These are phyloP conservation scores for Eimeria necatrix DNA, from an alignment of 169 alveolate genomes.

Conservation along the genomic window DNA sequence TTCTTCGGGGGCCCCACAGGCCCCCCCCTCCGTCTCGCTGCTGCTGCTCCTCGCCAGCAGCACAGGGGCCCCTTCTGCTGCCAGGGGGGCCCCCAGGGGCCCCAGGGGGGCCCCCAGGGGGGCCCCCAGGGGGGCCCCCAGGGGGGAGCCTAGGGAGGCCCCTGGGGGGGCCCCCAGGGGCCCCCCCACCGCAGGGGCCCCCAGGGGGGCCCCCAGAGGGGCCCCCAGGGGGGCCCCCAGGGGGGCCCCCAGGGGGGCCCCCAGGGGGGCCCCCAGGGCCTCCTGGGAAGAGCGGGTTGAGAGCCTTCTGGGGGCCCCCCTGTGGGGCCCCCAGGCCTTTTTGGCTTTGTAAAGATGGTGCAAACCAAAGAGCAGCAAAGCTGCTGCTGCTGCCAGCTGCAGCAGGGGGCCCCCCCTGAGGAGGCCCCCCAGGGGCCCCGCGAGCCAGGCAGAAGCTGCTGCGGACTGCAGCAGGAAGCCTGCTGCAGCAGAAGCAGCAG, in stretches of 20 bases:
- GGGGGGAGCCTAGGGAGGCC: too few relatives aligned
- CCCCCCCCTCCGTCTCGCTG: not conserved
- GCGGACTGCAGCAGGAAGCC: slow-evolving; percentile 59
- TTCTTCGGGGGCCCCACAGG: too few relatives aligned
- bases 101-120: too few relatives aligned
- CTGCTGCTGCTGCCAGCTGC: not conserved
- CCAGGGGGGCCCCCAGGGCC: too few relatives aligned
- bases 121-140: too few relatives aligned
- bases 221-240: too few relatives aligned
- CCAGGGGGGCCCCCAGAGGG: too few relatives aligned
- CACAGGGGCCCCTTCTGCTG: too few relatives aligned
- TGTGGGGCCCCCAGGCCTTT: not conserved
- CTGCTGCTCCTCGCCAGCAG: not conserved
- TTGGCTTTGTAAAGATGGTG: slow-evolving; percentile 40
- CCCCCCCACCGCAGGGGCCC: too few relatives aligned
- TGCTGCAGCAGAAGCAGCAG: slow-evolving; percentile 27
- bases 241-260: too few relatives aligned
- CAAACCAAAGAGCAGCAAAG: slow-evolving; percentile 17
- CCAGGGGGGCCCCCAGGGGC: too few relatives aligned
- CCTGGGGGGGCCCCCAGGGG: too few relatives aligned
- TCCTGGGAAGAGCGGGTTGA: not conserved
- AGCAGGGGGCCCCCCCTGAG: slow-evolving; percentile 13
- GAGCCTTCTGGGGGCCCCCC: not conserved
- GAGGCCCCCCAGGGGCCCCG: not conserved
- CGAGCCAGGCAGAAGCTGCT: not conserved